Percentiles rank a stretch among this genome's conserved stretches.
These are phyloP conservation scores for Neophaeococcomyces mojaviensis DNA, from an alignment of 2,329 filamentous ascomycete genomes.

Conservation along the genomic window DNA sequence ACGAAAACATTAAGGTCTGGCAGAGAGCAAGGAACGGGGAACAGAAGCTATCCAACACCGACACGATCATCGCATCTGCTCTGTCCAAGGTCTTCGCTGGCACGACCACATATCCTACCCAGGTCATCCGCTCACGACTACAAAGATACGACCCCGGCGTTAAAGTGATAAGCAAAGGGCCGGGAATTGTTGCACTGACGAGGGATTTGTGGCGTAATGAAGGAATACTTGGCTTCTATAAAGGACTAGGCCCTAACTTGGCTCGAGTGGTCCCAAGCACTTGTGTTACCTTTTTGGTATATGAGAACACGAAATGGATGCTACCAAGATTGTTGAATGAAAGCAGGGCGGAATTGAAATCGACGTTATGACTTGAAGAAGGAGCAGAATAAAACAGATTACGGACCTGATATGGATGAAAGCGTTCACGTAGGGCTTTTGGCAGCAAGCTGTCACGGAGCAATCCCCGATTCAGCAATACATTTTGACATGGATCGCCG, in stretches of 20 bases:
- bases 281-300: constrained; percentile 93
- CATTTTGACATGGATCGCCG: too few species aligned
- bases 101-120: constrained; percentile 88
- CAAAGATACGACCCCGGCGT: constrained; percentile 65
- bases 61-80: constrained; percentile 74
- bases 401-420: too few species aligned
- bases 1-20: constrained; percentile 60
- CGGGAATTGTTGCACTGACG: constrained; percentile 42
- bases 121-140: constrained; percentile 78
- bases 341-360: neutral
- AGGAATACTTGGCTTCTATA: constrained; percentile 78
- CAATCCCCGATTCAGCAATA: too few species aligned
- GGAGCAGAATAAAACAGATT: too few species aligned
- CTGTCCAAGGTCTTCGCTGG: constrained; percentile 80
- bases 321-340: constrained; percentile 18
- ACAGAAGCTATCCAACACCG: constrained; percentile 56
- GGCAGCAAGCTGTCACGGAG: too few species aligned
- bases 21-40: constrained; percentile 24
- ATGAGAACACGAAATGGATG: constrained; percentile 75
- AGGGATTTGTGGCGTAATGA: constrained; percentile 70
- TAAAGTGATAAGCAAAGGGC: constrained; percentile 1
- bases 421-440: too few species aligned
- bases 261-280: constrained; percentile 87
- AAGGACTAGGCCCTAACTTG: constrained; percentile 81
- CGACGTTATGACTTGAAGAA: constrained; percentile 3